Evolutionary conservation across 306 rosid species (phyloP).

Genomic region (Prinsepia uniflora): DNA sequence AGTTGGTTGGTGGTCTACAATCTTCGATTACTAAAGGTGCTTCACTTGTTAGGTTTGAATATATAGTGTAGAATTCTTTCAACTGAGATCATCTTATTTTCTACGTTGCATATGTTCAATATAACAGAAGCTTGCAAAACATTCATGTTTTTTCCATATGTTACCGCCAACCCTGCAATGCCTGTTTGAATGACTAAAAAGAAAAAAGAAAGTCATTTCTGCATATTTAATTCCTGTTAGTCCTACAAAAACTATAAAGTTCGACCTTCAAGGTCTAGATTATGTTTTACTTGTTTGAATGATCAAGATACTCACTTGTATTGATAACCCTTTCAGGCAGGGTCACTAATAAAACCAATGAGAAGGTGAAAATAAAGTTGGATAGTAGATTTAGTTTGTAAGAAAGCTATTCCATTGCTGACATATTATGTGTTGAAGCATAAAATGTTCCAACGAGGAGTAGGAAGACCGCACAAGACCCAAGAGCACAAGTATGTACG

Average conservation of each 20-base stretch:
- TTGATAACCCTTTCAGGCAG: constrained; percentile 86
- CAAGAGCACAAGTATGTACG: no score
- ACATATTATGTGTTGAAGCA: no score
- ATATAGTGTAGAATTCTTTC: constrained; percentile 91
- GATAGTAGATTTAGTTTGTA: constrained; percentile 81
- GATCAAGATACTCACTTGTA: constrained; percentile 63
- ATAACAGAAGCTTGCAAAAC: constrained; percentile 80
- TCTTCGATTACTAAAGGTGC: constrained; percentile 78
- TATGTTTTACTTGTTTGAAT: neutral
- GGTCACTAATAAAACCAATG: constrained; percentile 68
- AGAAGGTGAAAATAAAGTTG: constrained; percentile 88
- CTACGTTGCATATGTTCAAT: constrained; percentile 95
- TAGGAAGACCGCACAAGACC: no score
- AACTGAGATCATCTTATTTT: constrained; percentile 93
- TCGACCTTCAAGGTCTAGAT: no score
- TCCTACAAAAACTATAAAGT: no score
- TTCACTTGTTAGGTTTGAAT: constrained; percentile 67
- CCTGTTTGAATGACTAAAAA: constrained; percentile 41
- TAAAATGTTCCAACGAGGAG: no score
- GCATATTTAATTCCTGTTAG: neutral
- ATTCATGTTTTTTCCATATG: constrained; percentile 89
- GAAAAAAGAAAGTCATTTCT: constrained; percentile 15
- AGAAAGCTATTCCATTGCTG: constrained; percentile 98
- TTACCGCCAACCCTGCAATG: constrained; percentile 93
- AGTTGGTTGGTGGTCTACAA: constrained; percentile 62